Evolutionary conservation across 768 basidiomycete genomes (phyloP).

Genomic region (Calocybe gangraenosa): DNA sequence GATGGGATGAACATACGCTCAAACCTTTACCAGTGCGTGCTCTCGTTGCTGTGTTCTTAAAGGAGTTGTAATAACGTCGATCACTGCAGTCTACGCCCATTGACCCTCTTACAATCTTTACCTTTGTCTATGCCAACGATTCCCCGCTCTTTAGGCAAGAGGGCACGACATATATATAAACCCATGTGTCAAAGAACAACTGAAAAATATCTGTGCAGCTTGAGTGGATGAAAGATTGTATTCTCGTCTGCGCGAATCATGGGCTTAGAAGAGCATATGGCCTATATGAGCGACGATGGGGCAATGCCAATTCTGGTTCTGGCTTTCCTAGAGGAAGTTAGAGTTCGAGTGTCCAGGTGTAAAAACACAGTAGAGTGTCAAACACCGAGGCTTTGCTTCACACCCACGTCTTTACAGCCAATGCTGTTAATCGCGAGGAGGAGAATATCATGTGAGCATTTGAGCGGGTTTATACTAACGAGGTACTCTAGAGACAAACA

Average conservation of each 20-base stretch:
- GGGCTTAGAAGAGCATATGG: conserved; percentile 42
- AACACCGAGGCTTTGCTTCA: too few relatives aligned
- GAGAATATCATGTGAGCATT: too few relatives aligned
- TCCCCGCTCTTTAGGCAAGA: not conserved
- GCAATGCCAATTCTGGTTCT: too few relatives aligned
- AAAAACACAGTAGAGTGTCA: too few relatives aligned
- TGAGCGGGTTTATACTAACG: too few relatives aligned
- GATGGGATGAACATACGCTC: not conserved
- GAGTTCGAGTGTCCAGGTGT: too few relatives aligned
- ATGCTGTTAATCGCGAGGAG: too few relatives aligned
- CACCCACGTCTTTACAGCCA: too few relatives aligned
- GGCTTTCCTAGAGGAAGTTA: too few relatives aligned
- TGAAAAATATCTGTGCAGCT: conserved; percentile 46
- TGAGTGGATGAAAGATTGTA: conserved; percentile 46
- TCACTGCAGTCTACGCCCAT: not conserved
- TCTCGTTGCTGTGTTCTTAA: not conserved
- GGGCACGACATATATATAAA: conserved; percentile 39
- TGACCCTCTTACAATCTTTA: not conserved
- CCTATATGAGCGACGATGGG: conserved; percentile 48
- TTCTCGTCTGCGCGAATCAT: conserved; percentile 38
- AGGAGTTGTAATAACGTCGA: not conserved
- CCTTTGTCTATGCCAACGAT: not conserved
- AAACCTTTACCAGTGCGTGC: not conserved
- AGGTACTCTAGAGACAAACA: too few relatives aligned
- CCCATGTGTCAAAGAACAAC: conserved; percentile 43